phyloP scores from a whole-genome alignment of 1,284 basidiomycete genomes.

The Anthracocystis setariae region DNA sequence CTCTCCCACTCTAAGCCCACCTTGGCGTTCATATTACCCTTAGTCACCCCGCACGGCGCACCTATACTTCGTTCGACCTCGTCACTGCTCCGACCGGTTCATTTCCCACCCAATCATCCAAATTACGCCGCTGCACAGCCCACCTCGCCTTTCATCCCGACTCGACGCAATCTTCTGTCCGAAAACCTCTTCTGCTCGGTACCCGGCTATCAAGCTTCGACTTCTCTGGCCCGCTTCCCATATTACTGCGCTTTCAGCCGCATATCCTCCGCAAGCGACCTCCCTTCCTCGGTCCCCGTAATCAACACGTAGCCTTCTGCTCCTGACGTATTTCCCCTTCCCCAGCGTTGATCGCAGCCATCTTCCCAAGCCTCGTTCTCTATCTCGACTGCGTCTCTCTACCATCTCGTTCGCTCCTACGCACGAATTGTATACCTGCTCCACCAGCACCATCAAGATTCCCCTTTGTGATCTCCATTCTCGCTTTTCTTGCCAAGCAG shows the following conservation, averaged over 20 bases:
- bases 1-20: conserved; percentile 2
- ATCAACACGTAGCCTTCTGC: background rate
- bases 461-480: background rate
- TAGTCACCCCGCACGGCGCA: background rate
- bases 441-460: conserved; percentile 25
- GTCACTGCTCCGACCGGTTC: background rate
- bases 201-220: background rate
- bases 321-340: too few relatives aligned
- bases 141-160: background rate
- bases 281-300: too few relatives aligned
- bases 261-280: too few relatives aligned
- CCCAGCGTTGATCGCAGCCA: conserved; percentile 19
- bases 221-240: background rate
- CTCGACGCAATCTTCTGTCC: background rate
- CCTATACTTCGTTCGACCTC: background rate
- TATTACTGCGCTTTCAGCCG: too few relatives aligned
- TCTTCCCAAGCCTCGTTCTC: conserved; percentile 2
- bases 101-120: background rate
- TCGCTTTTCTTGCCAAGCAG: conserved; percentile 3
- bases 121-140: background rate
- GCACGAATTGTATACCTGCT: conserved; percentile 36
- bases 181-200: background rate
- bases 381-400: conserved; percentile 2
- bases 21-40: conserved; percentile 1
- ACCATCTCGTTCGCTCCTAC: conserved; percentile 9